Conservation (phyloP, 352 stramenopile genomes). For the Phytophthora pinifolia region DNA sequence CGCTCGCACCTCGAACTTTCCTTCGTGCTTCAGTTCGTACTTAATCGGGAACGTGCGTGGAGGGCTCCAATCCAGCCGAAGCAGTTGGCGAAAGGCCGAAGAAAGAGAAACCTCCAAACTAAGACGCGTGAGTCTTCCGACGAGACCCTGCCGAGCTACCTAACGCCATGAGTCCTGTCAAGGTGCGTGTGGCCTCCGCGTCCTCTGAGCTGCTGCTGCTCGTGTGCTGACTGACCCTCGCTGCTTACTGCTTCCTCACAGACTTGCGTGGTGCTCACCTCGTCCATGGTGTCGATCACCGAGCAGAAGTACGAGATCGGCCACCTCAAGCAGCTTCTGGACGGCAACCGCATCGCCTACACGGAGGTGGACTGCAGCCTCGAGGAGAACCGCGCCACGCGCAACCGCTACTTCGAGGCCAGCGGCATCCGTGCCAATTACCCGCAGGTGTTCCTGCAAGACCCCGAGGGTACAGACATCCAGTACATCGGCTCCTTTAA, state of each 20-base stretch:
- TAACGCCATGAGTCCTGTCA: constrained; percentile 32
- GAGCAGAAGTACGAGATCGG: constrained; percentile 82
- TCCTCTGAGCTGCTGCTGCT: background rate
- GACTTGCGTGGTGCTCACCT: constrained; percentile 71
- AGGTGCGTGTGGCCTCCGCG: constrained; percentile 18
- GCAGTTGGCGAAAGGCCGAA: constrained; percentile 23
- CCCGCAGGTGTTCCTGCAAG: constrained; percentile 83
- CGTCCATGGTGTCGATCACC: constrained; percentile 69
- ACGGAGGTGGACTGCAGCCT: constrained; percentile 79
- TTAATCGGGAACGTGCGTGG: constrained; percentile 20
- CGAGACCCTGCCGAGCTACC: constrained; percentile 4
- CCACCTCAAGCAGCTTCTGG: constrained; percentile 68
- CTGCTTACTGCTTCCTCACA: constrained; percentile 2
- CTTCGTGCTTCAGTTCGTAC: constrained; percentile 18
- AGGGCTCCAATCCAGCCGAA: constrained; percentile 31
- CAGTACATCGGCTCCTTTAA: constrained; percentile 81
- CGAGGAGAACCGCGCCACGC: constrained; percentile 74
- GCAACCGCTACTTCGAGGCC: constrained; percentile 76
- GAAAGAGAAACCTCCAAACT: constrained; percentile 11
- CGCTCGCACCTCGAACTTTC: constrained; percentile 17
- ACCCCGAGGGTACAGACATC: constrained; percentile 42
- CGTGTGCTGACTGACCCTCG: background rate
- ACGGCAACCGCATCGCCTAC: constrained; percentile 71
- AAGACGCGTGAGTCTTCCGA: constrained; percentile 4
- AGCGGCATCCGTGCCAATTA: constrained; percentile 85